These are phyloP conservation scores for Claviceps sp. DNA, from an alignment of 2,329 filamentous ascomycete genomes.

Conservation along the genomic window DNA sequence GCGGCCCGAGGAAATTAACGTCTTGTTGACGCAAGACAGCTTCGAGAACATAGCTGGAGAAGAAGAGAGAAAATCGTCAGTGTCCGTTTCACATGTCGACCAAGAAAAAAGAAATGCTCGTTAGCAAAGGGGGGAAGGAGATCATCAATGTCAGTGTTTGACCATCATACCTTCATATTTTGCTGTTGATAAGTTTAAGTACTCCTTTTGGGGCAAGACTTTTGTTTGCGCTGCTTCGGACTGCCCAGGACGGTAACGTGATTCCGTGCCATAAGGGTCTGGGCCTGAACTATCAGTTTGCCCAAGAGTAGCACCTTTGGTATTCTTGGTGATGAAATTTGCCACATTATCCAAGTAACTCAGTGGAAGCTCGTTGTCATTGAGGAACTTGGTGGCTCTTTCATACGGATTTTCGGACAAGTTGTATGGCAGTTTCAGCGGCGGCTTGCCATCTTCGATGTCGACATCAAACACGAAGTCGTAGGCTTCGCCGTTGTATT, in stretches of 20 bases:
- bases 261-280: constrained; percentile 68
- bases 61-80: constrained; percentile 10
- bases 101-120: neutral
- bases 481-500: constrained; percentile 75
- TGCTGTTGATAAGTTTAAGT: constrained; percentile 62
- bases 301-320: constrained; percentile 73
- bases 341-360: constrained; percentile 84
- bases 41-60: constrained; percentile 58
- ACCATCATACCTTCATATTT: constrained; percentile 43
- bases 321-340: constrained; percentile 84
- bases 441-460: constrained; percentile 85
- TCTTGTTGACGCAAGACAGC: constrained; percentile 59
- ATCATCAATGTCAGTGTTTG: neutral
- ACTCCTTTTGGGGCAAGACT: constrained; percentile 64
- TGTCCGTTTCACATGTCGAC: neutral
- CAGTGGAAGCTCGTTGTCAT: constrained; percentile 76
- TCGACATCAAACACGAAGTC: constrained; percentile 96
- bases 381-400: constrained; percentile 78
- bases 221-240: constrained; percentile 33
- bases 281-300: constrained; percentile 38
- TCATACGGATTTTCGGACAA: constrained; percentile 87
- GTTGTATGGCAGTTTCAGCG: constrained; percentile 89
- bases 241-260: constrained; percentile 60
- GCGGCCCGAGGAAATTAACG: constrained; percentile 54
- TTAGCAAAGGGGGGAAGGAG: too few relatives aligned